A percentile compares a stretch with the other conserved stretches of the same genome.
These are phyloP conservation scores for Rhodamnia argentea DNA, from an alignment of 345 rosid genomes.

Conservation along the genomic window DNA sequence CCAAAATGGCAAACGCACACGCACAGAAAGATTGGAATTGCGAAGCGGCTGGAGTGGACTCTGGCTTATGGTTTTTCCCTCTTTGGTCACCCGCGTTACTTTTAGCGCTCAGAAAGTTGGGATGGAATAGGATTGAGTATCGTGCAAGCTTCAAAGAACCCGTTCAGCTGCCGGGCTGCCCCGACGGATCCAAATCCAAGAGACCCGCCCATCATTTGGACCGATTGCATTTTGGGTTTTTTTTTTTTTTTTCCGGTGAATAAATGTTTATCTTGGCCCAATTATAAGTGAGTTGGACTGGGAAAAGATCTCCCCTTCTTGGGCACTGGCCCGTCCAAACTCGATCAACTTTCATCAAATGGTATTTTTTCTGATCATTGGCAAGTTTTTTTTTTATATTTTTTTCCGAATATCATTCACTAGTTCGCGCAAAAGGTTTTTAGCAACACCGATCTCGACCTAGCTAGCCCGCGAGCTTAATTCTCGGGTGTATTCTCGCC, in stretches of 20 bases:
- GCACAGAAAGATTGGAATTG: neutral
- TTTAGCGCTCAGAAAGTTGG: neutral
- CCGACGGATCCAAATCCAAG: neutral
- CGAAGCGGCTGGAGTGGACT: neutral
- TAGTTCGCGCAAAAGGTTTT: neutral
- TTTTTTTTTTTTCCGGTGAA: neutral
- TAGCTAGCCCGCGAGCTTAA: neutral
- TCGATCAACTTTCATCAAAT: neutral
- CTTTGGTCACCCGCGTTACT: neutral
- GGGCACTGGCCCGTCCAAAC: neutral
- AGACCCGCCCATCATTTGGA: neutral
- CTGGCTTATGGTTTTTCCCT: neutral
- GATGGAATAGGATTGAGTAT: neutral
- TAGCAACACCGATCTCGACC: neutral
- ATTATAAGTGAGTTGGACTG: neutral
- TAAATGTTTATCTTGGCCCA: neutral
- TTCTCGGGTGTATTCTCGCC: neutral
- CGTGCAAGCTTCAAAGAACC: neutral
- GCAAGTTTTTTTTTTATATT: neutral
- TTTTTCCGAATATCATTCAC: too few species aligned
- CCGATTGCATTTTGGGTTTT: neutral
- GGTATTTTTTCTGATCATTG: neutral
- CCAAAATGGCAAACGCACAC: neutral
- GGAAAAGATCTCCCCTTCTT: neutral
- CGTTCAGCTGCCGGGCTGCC: neutral